phyloP scores from a whole-genome alignment of 306 rosid genomes.

The Lablab purpureus region DNA sequence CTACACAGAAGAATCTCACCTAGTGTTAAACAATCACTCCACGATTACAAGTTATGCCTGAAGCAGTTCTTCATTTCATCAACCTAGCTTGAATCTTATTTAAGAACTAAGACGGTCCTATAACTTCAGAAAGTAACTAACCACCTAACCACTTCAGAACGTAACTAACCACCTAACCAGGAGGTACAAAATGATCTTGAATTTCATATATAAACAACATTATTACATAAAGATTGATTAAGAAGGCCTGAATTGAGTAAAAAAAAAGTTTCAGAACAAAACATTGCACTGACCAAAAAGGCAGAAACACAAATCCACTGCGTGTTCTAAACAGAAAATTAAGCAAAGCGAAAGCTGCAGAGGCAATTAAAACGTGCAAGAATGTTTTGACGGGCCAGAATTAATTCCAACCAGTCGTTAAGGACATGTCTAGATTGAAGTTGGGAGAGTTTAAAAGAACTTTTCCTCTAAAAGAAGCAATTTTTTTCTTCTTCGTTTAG shows the following conservation, averaged over 20 bases:
- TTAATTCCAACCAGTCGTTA: background rate
- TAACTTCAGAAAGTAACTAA: conserved; percentile 9
- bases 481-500: too few relatives aligned
- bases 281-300: background rate
- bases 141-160: background rate
- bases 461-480: too few relatives aligned
- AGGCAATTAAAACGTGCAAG: conserved; percentile 4
- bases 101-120: background rate
- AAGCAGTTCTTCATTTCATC: background rate
- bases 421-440: too few relatives aligned
- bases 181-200: background rate
- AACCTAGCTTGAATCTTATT: background rate
- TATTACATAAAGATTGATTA: background rate
- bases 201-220: background rate
- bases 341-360: conserved; percentile 25
- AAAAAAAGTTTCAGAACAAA: background rate
- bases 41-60: background rate
- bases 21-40: background rate
- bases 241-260: background rate
- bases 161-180: background rate
- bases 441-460: too few relatives aligned
- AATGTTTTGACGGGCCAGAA: background rate
- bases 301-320: background rate
- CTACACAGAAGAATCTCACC: background rate
- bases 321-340: background rate